Conservation (phyloP, 305 asterid genomes). For the Rubia peregrina region DNA sequence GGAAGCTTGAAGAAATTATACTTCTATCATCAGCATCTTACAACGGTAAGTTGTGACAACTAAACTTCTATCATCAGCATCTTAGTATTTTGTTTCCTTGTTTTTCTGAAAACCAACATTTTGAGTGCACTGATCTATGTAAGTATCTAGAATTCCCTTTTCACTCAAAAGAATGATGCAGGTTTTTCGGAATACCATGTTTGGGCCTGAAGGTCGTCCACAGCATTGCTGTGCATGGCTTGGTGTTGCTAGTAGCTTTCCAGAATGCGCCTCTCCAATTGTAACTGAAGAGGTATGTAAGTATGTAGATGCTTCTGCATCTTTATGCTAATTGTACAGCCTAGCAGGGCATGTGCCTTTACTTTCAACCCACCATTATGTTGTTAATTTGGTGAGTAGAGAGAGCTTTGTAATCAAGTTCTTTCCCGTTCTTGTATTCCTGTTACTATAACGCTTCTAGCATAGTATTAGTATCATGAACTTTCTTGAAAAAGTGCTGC, state of each 20-base stretch:
- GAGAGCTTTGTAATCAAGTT: background rate
- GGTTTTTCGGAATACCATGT: conserved; percentile 99
- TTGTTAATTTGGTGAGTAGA: background rate
- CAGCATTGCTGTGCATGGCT: conserved; percentile 99
- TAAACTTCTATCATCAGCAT: conserved; percentile 1
- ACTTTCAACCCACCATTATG: background rate
- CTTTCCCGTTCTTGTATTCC: background rate
- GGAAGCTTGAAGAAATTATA: conserved; percentile 95
- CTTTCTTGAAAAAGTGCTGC: background rate
- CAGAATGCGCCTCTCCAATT: conserved; percentile 91
- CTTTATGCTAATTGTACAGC: background rate
- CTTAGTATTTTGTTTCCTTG: background rate
- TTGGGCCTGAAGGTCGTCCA: conserved; percentile 99
- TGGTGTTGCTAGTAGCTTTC: conserved; percentile 98
- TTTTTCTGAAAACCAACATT: background rate
- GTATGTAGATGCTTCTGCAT: background rate
- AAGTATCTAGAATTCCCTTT: conserved; percentile 22
- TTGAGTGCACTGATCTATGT: background rate
- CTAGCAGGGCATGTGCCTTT: background rate
- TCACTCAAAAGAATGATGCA: conserved; percentile 24
- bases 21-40: conserved; percentile 97
- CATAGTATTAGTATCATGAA: background rate
- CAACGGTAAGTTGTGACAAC: conserved; percentile 54
- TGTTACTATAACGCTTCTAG: background rate
- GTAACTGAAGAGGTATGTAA: conserved; percentile 84